Evolutionary conservation across 176 grass and related monocot species (phyloP).

Genomic region (Dendrocalamus sinicus): DNA sequence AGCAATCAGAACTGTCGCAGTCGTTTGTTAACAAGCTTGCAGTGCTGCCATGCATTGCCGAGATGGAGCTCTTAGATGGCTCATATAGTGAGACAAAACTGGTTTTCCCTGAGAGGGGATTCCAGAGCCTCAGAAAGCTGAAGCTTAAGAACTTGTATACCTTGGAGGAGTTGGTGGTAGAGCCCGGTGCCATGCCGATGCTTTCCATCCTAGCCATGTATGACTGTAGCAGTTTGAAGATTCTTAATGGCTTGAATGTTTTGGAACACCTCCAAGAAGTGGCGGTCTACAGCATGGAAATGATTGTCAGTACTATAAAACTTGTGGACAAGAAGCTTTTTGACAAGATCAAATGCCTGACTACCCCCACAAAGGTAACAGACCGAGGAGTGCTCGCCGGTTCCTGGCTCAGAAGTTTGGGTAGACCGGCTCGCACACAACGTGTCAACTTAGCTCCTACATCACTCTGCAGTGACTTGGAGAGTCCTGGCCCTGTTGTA

Average conservation of each 20-base stretch:
- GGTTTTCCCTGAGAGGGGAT: constrained; percentile 47
- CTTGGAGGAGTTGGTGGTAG: constrained; percentile 52
- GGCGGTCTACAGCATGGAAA: constrained; percentile 47
- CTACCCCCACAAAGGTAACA: constrained; percentile 14
- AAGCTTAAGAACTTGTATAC: constrained; percentile 55
- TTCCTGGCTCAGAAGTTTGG: constrained; percentile 2
- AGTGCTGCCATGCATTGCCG: constrained; percentile 41
- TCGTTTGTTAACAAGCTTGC: constrained; percentile 46
- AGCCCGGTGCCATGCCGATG: constrained; percentile 45
- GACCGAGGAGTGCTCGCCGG: not conserved
- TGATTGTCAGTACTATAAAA: constrained; percentile 25
- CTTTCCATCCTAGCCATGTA: constrained; percentile 54
- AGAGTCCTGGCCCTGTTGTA: not conserved
- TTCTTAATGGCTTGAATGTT: constrained; percentile 27
- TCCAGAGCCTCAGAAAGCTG: constrained; percentile 51
- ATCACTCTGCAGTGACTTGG: not conserved
- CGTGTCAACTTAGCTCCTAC: not conserved
- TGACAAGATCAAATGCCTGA: constrained; percentile 46
- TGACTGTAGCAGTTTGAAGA: constrained; percentile 51
- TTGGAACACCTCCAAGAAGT: constrained; percentile 52
- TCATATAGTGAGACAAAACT: constrained; percentile 47
- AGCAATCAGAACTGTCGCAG: constrained; percentile 39
- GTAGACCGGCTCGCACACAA: not conserved
- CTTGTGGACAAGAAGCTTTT: constrained; percentile 32
- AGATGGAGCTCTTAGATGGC: constrained; percentile 45